Evolutionary conservation across 1,284 basidiomycete genomes (phyloP), one percentile per base, ranked within the genome.

Genomic region (Malassezia brasiliensis): DNA sequence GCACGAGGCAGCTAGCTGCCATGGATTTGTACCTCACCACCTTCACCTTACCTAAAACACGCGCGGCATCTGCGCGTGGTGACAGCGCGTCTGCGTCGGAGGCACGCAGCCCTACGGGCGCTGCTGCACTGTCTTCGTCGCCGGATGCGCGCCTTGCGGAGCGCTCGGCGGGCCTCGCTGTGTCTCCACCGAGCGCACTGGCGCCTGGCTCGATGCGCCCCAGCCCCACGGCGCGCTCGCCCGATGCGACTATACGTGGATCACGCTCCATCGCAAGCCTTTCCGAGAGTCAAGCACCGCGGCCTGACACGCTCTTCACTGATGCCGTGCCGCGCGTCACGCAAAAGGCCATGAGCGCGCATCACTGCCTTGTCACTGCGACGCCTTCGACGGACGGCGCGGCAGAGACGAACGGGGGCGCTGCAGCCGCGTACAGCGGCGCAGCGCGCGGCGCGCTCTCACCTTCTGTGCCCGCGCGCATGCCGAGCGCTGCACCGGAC

Each of bases 351-450:
- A 72, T 72, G 69, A 53, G 55, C 36, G 59, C 52, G 7, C 67
- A 71, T 42, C 67, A 69, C n/a, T 69, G 67, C 41, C 56, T 68
- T 3, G 64, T 72, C 19, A 56, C 61, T 11, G 66, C 65, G 44
- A 59, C 63, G n/a, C 58, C 65, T 2, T 63, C 64, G 15, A 30
- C 45, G 30, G 35, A 22, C 6, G 50, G 42, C 47, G 12, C 61
- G 28, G 9, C 28, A 14, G 67, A 66, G 34, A 50, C 56, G n/a
- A 25, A 17, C 22, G 38, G 40, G 14, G 25, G 17, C 40, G 25
- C 14, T 7, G 15, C 20, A 11, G 4, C 40, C 22, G 50, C 52
- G 34, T 42, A 55, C 25, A 40, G n/a, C 32, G 51, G 56, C 3
- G 50, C 63, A 0, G 62, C 62, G 6, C 61, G 38, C 22, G n/a